A percentile compares a stretch with the other conserved stretches of the same genome.
These are phyloP conservation scores for Entomortierella chlamydospora DNA, from an alignment of 192 early-diverging fungal genomes.

Conservation along the genomic window DNA sequence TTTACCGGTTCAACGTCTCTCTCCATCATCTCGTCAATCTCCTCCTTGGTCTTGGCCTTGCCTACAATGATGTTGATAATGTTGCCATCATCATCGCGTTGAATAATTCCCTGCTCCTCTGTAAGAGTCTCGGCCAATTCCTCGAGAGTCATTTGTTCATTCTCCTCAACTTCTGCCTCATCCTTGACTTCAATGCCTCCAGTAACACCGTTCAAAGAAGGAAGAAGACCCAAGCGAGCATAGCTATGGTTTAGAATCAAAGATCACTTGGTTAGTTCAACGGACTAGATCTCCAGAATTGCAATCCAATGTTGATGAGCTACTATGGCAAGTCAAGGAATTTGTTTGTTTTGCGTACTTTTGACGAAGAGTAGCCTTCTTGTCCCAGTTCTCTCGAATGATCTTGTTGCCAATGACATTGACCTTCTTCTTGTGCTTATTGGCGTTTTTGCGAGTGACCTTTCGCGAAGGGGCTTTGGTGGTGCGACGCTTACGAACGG, in stretches of 20 bases:
- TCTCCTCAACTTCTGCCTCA: constrained; percentile 52
- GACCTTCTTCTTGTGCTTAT: constrained; percentile 71
- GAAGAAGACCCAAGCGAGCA: constrained; percentile 73
- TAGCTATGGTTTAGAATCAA: constrained; percentile 58
- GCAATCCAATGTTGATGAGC: no score
- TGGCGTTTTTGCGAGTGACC: constrained; percentile 69
- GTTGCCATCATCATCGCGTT: constrained; percentile 83
- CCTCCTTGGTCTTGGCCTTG: constrained; percentile 63
- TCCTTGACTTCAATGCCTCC: constrained; percentile 67
- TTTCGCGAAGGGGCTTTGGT: constrained; percentile 71
- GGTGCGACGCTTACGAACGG: constrained; percentile 75
- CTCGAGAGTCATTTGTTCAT: constrained; percentile 16
- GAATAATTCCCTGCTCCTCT: constrained; percentile 81
- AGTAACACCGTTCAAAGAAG: constrained; percentile 71
- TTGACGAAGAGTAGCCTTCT: constrained; percentile 71
- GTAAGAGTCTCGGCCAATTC: constrained; percentile 66
- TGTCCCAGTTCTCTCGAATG: constrained; percentile 78
- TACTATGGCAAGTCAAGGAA: background rate
- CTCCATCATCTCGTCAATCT: constrained; percentile 56
- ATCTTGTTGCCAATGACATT: constrained; percentile 63
- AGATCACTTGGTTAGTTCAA: background rate
- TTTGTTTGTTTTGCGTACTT: no score
- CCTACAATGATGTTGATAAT: constrained; percentile 75
- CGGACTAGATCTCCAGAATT: no score
- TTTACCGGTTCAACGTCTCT: constrained; percentile 57